A percentile compares a stretch with the other conserved stretches of the same genome.
Evolutionary conservation across 768 basidiomycete species (phyloP).

Genomic region (Lactarius trivialis): DNA sequence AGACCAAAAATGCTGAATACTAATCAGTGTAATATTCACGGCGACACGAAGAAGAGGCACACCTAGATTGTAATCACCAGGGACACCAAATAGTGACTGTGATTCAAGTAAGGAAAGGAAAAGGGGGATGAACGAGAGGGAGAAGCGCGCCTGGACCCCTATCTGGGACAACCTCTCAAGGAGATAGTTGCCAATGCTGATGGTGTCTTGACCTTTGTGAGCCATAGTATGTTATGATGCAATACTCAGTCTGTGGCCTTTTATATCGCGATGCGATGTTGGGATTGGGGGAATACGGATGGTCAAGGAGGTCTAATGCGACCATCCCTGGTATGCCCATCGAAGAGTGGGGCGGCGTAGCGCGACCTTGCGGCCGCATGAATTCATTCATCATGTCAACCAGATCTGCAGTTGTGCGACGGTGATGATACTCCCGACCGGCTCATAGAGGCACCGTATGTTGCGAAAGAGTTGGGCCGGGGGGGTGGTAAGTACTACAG

Average conservation of each 20-base stretch:
- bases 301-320: too few species aligned
- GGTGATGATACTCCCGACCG: too few species aligned
- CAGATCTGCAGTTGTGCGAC: too few species aligned
- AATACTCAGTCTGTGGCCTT: too few species aligned
- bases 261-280: not conserved
- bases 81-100: conserved; percentile 82
- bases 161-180: conserved; percentile 58
- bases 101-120: conserved; percentile 10
- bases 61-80: conserved; percentile 83
- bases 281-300: not conserved
- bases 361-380: too few species aligned
- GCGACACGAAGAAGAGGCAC: conserved; percentile 11
- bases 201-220: conserved; percentile 23
- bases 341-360: too few species aligned
- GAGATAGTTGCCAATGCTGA: conserved; percentile 54
- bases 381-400: too few species aligned
- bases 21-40: not conserved
- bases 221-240: not conserved
- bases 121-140: not conserved
- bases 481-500: too few species aligned
- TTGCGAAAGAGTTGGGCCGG: too few species aligned
- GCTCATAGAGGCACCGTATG: too few species aligned
- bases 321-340: too few species aligned
- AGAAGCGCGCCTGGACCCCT: conserved; percentile 46
- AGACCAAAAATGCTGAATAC: conserved; percentile 40